Evolutionary conservation across 1,139 yeast species (phyloP), one percentile per base, ranked within the genome.

Genomic region (Casaregolazyma suthepensis): DNA sequence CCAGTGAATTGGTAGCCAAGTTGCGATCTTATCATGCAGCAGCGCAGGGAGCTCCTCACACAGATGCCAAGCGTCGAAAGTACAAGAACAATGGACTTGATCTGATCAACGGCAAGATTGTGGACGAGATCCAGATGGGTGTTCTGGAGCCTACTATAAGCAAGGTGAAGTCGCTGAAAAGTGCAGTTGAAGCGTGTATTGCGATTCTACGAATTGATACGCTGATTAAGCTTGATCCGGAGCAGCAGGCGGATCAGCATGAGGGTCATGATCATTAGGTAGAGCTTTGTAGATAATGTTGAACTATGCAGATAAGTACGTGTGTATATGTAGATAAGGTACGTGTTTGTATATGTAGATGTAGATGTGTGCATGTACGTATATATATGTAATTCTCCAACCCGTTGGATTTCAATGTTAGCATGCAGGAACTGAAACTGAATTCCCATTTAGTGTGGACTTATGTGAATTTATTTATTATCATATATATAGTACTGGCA

Each of bases 171-270:
- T 85, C 96, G 18, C 81, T 94, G 68, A 91, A 94, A 73, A 85
- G 94, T 56, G 98, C 99, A 13, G 81, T 94, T 63, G 99, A 94
- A 75, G 99, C 99, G 2, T 93, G 99, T 73, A 85, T 94, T 70
- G 96, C 99, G 44, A 93, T 94, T 61, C 79, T 94, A 65, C 85
- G 99, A 78, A 94, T 94, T 66, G 99, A 94, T 71, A 94, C 99
- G 54, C 90, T 93, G 96, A 93, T 94, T 67, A 87, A 90, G 53
- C 96, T 94, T 56, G 94, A 91, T 63, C 99, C 99, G 31, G 99
- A 93, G 66, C 95, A 90, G 59, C 88, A 88, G 59, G 82, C 82
- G 75, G 96, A 94, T 51, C 73, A 73, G 42, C 66, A 63, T 53
- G 64, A 58, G 22, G 56, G 51, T 47, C 65, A 63, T 52, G 61